Evolutionary conservation across 495 filamentous ascomycete species (phyloP).

Genomic region (Aspergillus biplanus): DNA sequence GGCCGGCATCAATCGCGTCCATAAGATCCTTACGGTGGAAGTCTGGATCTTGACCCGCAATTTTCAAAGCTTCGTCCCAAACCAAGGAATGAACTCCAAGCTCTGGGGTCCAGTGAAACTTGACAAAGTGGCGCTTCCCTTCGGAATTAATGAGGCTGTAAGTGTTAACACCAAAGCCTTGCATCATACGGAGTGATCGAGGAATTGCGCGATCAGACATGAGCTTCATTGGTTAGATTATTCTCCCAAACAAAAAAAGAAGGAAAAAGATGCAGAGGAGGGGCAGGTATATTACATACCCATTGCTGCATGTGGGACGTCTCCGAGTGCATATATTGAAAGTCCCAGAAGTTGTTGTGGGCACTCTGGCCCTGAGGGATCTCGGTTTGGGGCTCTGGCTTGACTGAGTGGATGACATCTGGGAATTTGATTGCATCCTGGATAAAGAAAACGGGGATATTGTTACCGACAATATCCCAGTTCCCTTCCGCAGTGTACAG

Average conservation of each 20-base stretch:
- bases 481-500: slow-evolving; percentile 62
- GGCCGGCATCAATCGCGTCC: slow-evolving; percentile 73
- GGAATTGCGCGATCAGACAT: slow-evolving; percentile 82
- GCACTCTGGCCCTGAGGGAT: slow-evolving; percentile 63
- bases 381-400: slow-evolving; percentile 84
- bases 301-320: slow-evolving; percentile 86
- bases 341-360: slow-evolving; percentile 68
- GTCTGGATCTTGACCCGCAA: slow-evolving; percentile 81
- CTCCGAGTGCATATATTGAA: slow-evolving; percentile 61
- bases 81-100: slow-evolving; percentile 83
- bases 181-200: slow-evolving; percentile 84
- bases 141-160: slow-evolving; percentile 72
- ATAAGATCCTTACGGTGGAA: slow-evolving; percentile 85
- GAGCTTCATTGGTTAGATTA: slow-evolving; percentile 40
- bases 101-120: slow-evolving; percentile 78
- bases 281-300: slow-evolving; percentile 48
- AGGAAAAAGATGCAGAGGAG: no score
- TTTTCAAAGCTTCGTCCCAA: slow-evolving; percentile 87
- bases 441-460: slow-evolving; percentile 76
- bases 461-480: slow-evolving; percentile 79
- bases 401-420: slow-evolving; percentile 73
- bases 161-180: slow-evolving; percentile 89
- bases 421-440: slow-evolving; percentile 77
- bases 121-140: slow-evolving; percentile 76
- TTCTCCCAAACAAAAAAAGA: background rate